Base-by-base conservation (phyloP, 108 stramenopile genomes). In the Epipyxis sp. region DNA sequence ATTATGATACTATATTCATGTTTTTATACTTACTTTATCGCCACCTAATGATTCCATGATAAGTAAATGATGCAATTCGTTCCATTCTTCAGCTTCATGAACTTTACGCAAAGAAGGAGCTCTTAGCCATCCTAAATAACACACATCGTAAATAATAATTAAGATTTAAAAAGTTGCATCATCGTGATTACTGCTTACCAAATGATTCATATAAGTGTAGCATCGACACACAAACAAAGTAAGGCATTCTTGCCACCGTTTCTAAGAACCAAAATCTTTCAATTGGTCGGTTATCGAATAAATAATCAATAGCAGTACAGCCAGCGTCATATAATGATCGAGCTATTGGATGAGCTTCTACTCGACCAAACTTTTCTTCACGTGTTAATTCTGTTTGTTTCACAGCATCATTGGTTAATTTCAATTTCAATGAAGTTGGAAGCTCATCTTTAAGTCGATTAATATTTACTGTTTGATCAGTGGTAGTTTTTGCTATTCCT, bases 1-100 rank as follows among this genome's bases (percentile, higher is more conserved):
- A 57, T 57, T 25, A 25, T 57, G 54, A 57, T 25, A 57, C 25
- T 25, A 25, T 25, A 25, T 57, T 25, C 54, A 25, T 25, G 25
- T 57, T 25, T 57, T 57, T 25, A 57, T 57, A 20, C 76, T 77
- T 42, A 62, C n/a, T n/a, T n/a, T 80, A 80, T 94, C 93, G 1
- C 95, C 95, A 35, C 95, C 95, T 58, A 97, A 81, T 76, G 86
- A 80, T 80, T 97, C 96, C 94, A 96, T 95, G 84, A 98, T 98
- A 0, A 96, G 83, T 43, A 98, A 84, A 84, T 98, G 97, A 79
- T 96, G 95, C 76, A 94, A 69, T 83, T 98, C 97, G 81, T 98
- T 98, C 84, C 91, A 91, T 44, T 89, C 86, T 84, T 97, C 94
- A 69, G 94, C 94, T 78, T 87, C 91, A 82, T 96, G 95, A n/a